These are phyloP conservation scores for Kazachstania viticola DNA, from an alignment of 805 yeast species.

Conservation along the genomic window DNA sequence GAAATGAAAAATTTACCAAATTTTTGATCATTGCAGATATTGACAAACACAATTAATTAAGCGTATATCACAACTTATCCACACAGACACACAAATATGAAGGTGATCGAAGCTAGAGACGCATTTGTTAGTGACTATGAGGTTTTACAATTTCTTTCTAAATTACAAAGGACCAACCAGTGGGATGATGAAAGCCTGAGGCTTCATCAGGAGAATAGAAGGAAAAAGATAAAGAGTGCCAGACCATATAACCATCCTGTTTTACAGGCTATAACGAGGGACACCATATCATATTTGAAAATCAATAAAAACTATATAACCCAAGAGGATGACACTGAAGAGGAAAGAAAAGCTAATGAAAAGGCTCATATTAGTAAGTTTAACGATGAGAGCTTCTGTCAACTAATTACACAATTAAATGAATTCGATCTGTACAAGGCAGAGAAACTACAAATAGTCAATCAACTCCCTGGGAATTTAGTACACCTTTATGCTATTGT, in stretches of 20 bases:
- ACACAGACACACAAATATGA: constrained; percentile 20
- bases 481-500: constrained; percentile 70
- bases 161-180: constrained; percentile 28
- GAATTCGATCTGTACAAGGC: constrained; percentile 57
- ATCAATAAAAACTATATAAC: constrained; percentile 11
- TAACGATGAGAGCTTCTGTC: constrained; percentile 22
- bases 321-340: constrained; percentile 13
- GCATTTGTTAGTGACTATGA: constrained; percentile 48
- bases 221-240: constrained; percentile 18
- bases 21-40: too few relatives aligned
- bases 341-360: constrained; percentile 2
- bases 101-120: constrained; percentile 37
- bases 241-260: constrained; percentile 26
- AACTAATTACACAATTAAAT: constrained; percentile 21
- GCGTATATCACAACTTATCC: too few relatives aligned
- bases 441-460: constrained; percentile 75
- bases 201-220: constrained; percentile 10
- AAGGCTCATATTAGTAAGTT: constrained; percentile 19
- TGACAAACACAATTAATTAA: too few relatives aligned
- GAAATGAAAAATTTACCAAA: too few relatives aligned
- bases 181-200: constrained; percentile 23
- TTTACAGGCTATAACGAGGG: constrained; percentile 27
- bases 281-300: constrained; percentile 20
- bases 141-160: constrained; percentile 37
- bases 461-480: constrained; percentile 66